Conservation (phyloP, 257 asterid species). For the Salvia splendens region DNA sequence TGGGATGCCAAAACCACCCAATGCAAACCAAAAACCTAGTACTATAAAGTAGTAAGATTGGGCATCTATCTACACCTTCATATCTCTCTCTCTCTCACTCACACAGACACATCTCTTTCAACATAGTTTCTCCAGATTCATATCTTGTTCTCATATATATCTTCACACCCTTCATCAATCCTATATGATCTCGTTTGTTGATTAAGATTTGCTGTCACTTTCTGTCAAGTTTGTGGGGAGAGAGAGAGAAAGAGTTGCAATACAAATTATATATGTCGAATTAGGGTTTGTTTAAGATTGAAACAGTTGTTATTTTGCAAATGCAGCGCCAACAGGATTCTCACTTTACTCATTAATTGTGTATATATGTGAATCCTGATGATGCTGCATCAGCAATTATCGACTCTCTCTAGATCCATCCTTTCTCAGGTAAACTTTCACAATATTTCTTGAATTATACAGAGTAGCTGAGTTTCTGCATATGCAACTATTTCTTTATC, state of each 20-base stretch:
- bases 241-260: too few relatives aligned
- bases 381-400: slow-evolving; percentile 30
- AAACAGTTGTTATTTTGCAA: slow-evolving; percentile 16
- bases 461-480: too few relatives aligned
- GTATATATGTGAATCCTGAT: slow-evolving; percentile 29
- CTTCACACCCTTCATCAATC: too few relatives aligned
- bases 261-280: background rate
- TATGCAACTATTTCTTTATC: too few relatives aligned
- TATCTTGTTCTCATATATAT: too few relatives aligned
- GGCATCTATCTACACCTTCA: background rate
- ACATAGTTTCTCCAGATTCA: background rate
- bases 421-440: background rate
- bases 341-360: background rate
- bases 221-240: too few relatives aligned
- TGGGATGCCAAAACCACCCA: slow-evolving; percentile 9
- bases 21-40: slow-evolving; percentile 14
- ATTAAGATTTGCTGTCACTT: background rate
- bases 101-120: background rate
- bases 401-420: slow-evolving; percentile 18
- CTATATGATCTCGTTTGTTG: background rate
- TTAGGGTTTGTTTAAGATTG: slow-evolving; percentile 15
- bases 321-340: slow-evolving; percentile 32
- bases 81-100: slow-evolving; percentile 20
- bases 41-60: slow-evolving; percentile 4
- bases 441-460: background rate